phyloP scores from a whole-genome alignment of 129 eudicot genomes.

The Artemisia annua region DNA sequence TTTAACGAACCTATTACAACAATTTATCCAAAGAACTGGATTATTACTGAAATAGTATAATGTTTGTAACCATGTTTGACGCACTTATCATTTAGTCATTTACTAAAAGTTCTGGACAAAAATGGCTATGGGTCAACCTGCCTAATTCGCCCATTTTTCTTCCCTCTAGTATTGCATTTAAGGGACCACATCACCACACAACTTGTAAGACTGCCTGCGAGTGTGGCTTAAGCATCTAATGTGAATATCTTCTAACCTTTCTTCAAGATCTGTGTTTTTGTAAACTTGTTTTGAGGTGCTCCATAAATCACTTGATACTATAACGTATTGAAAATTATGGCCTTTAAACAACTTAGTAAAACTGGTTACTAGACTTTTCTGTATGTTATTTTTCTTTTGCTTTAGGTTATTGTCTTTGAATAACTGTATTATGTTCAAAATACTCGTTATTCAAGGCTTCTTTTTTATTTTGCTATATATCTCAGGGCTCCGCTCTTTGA shows the following conservation, averaged over 20 bases:
- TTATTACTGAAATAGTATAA: background rate
- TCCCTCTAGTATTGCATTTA: too few species aligned
- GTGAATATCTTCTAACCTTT: too few species aligned
- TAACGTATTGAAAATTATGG: background rate
- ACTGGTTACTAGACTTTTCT: slow-evolving; percentile 10
- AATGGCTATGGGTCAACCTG: background rate
- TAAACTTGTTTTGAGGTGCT: too few species aligned
- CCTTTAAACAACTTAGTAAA: background rate
- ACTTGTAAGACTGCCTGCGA: too few species aligned
- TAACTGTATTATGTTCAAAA: slow-evolving; percentile 12
- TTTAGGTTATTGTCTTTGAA: background rate
- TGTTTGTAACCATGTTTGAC: background rate
- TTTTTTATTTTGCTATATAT: background rate
- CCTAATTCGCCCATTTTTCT: too few species aligned
- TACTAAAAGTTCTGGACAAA: background rate
- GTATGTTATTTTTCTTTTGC: slow-evolving; percentile 1
- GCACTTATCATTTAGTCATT: background rate
- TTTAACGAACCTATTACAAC: background rate
- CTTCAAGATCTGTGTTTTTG: too few species aligned
- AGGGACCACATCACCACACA: too few species aligned
- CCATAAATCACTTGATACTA: too few species aligned
- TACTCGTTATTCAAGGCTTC: background rate
- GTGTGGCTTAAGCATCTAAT: too few species aligned
- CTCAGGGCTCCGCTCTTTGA: slow-evolving; percentile 98
- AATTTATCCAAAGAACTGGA: background rate